Conservation (phyloP, 1,284 basidiomycete species). For the Rhodotorula glutinis region DNA sequence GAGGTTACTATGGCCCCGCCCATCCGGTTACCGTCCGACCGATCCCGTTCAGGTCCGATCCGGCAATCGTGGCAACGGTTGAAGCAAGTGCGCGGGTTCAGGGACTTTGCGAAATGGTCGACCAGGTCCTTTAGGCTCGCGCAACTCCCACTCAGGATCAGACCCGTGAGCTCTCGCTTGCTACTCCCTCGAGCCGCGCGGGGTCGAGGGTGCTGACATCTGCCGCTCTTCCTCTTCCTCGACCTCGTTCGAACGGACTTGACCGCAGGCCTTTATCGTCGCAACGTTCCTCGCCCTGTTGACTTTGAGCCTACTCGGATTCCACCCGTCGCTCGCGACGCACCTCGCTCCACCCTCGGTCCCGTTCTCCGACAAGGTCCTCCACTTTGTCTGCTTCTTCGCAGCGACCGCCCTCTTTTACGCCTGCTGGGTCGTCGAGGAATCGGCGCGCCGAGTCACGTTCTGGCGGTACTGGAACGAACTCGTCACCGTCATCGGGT, state of each 20-base stretch:
- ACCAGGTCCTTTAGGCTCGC: constrained; percentile 3
- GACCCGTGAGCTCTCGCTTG: constrained; percentile 14
- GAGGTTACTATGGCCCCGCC: constrained; percentile 15
- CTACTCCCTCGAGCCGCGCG: too few species aligned
- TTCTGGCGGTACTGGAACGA: constrained; percentile 79
- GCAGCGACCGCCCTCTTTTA: constrained; percentile 77
- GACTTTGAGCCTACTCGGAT: constrained; percentile 37
- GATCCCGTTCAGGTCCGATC: background rate
- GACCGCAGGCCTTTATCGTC: constrained; percentile 24
- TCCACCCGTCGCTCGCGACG: constrained; percentile 40
- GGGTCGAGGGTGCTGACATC: too few species aligned
- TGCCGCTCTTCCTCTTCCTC: too few species aligned
- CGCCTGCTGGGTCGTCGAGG: constrained; percentile 80
- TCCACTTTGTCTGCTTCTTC: constrained; percentile 77
- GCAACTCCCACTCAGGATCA: constrained; percentile 5
- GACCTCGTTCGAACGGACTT: too few species aligned
- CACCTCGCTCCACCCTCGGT: constrained; percentile 47
- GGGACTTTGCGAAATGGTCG: constrained; percentile 3
- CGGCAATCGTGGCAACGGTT: background rate
- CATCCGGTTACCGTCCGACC: constrained; percentile 14
- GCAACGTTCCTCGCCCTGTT: constrained; percentile 26
- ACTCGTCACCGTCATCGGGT: constrained; percentile 64
- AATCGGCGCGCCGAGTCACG: constrained; percentile 63
- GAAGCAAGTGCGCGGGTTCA: background rate
- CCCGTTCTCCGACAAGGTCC: constrained; percentile 74